Evolutionary conservation across 768 basidiomycete genomes (phyloP), one percentile per base, ranked within the genome.

Genomic region (Tulasnella sp.): DNA sequence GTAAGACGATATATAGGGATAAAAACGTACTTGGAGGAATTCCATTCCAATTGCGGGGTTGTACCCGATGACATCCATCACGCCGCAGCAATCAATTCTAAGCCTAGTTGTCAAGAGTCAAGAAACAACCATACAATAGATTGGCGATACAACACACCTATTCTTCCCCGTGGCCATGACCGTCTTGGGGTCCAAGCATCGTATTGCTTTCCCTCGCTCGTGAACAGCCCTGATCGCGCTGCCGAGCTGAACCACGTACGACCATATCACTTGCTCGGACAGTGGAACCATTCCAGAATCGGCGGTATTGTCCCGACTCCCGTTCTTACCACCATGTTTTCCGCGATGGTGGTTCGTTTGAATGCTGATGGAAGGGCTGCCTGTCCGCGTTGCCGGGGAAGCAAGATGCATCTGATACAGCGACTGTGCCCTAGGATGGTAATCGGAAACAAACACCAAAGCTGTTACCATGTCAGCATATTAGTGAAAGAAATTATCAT

Each of bases 111-210:
- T 29, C 21, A 48, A 23, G 24, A 55, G 30, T 15, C 9, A 62
- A 34, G 15, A 47, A 38, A 13, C 17, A 9, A 29, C 4, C 17
- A 15, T 23, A 32, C 1, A 27, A 56, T 10, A 50, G 11, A 13
- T 41, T 34, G 38, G 19, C 47, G 24, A 21, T 7, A 13, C 13
- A 34, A 38, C 42, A 13, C 61, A 87, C 87, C 92, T 80, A 72
- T 97, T 95, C 74, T 88, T 84, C 17, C 90, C 86, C 1, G 91
- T 94, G 29, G 95, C 71, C 51, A 99, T 67, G 44, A 99, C 79
- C 73, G 96, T 96, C 23, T 84, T 86, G 8, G 82, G 78, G 63
- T 98, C 96, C 21, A 98, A 72, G 72, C 84, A 82, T 42, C 92
- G 77, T 42, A 91, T 78, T 0, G 93, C 88, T 52, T 89, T 73